Conservation (phyloP, 1,284 basidiomycete species). For the Ganoderma sinense region DNA sequence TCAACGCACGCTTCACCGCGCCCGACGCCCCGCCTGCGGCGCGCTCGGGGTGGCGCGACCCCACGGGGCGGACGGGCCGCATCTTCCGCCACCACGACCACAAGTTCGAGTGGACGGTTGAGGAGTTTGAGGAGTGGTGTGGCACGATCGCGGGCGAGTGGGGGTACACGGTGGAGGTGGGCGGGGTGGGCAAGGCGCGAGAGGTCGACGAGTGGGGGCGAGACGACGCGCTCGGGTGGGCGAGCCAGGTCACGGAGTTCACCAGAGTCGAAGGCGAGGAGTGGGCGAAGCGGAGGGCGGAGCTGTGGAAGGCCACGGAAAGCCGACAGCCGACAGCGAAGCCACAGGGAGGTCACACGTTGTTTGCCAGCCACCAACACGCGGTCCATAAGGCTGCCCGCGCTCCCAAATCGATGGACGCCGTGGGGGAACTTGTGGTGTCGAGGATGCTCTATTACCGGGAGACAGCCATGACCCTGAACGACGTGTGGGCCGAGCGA, state of each 20-base stretch:
- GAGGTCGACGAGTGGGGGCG: slow-evolving; percentile 76
- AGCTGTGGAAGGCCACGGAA: slow-evolving; percentile 44
- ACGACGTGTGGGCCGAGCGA: slow-evolving; percentile 76
- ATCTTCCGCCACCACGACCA: slow-evolving; percentile 87
- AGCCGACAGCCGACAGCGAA: slow-evolving; percentile 31
- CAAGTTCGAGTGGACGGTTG: slow-evolving; percentile 91
- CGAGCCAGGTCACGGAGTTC: slow-evolving; percentile 80
- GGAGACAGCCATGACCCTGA: slow-evolving; percentile 57
- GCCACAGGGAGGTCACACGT: slow-evolving; percentile 46
- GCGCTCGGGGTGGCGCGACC: slow-evolving; percentile 74
- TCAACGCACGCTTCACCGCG: slow-evolving; percentile 86
- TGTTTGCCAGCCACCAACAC: slow-evolving; percentile 61
- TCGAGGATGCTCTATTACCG: slow-evolving; percentile 60
- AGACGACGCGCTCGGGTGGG: slow-evolving; percentile 68
- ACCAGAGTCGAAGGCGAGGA: slow-evolving; percentile 49
- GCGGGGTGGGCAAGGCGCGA: slow-evolving; percentile 61
- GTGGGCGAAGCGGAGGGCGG: slow-evolving; percentile 43
- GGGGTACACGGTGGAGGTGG: slow-evolving; percentile 73
- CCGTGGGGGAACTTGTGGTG: slow-evolving; percentile 61
- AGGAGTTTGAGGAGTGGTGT: slow-evolving; percentile 85
- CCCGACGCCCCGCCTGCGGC: slow-evolving; percentile 55
- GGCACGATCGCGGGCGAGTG: slow-evolving; percentile 66
- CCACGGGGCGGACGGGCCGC: slow-evolving; percentile 76
- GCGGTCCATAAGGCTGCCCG: slow-evolving; percentile 54
- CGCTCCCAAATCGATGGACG: slow-evolving; percentile 48